Evolutionary conservation across 2,329 filamentous ascomycete species (phyloP).

Genomic region (Curvularia sp.): DNA sequence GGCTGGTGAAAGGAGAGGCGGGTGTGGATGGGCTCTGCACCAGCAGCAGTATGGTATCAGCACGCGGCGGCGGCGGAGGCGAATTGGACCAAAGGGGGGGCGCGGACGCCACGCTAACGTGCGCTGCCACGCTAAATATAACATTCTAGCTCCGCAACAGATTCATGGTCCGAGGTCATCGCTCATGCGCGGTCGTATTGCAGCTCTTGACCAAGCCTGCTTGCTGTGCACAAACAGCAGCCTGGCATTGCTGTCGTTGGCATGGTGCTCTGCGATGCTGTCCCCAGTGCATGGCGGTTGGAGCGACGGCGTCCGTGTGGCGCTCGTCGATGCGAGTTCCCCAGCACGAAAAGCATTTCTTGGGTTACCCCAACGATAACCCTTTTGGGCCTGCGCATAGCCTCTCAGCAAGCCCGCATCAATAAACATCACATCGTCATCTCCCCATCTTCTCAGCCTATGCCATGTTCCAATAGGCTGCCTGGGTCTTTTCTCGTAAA

Average conservation of each 20-base stretch:
- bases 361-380: background rate
- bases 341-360: background rate
- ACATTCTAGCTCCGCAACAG: constrained; percentile 18
- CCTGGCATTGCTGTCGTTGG: too few species aligned
- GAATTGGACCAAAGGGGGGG: constrained; percentile 14
- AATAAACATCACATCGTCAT: constrained; percentile 1
- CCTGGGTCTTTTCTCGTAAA: background rate
- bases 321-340: background rate
- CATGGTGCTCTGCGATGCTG: background rate
- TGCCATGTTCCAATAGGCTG: background rate
- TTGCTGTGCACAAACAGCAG: background rate
- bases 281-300: background rate
- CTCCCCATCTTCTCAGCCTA: background rate
- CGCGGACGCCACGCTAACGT: background rate
- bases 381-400: background rate
- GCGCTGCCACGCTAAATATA: constrained; percentile 15
- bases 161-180: constrained; percentile 4
- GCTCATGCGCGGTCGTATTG: constrained; percentile 10
- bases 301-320: background rate
- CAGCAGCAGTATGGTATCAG: constrained; percentile 1
- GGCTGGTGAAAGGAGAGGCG: constrained; percentile 23
- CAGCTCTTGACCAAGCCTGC: background rate
- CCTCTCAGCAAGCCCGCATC: background rate
- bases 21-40: constrained; percentile 14
- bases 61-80: constrained; percentile 10